Evolutionary conservation across 108 stramenopile genomes (phyloP).

Genomic region (Cyclotella cryptica): DNA sequence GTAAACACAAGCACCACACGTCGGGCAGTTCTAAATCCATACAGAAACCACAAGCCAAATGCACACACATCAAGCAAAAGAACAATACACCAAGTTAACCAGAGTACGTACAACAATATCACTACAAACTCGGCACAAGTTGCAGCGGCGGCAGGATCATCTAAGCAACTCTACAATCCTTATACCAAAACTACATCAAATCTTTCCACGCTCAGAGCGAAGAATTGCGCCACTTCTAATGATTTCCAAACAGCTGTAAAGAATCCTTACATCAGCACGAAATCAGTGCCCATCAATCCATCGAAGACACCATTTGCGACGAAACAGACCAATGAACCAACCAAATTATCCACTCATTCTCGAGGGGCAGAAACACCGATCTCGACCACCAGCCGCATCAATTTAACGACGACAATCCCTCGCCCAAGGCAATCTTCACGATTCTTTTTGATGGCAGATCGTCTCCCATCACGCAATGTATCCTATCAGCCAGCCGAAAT

Average conservation of each 20-base stretch:
- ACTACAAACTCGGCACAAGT: conserved; percentile 7
- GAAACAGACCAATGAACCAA: neutral
- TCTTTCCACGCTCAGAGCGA: neutral
- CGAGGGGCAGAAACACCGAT: neutral
- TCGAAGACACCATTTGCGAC: neutral
- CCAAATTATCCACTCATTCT: neutral
- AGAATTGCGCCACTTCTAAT: neutral
- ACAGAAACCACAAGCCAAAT: neutral
- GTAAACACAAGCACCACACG: neutral
- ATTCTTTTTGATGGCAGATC: conserved; percentile 50
- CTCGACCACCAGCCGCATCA: neutral
- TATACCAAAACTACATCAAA: conserved; percentile 40
- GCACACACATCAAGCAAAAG: neutral
- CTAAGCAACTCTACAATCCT: conserved; percentile 37
- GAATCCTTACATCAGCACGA: conserved; percentile 26
- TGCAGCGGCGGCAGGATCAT: neutral
- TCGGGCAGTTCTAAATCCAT: neutral
- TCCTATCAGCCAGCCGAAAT: conserved; percentile 55
- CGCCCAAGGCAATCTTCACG: neutral
- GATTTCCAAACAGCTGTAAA: conserved; percentile 2
- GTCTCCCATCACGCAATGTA: conserved; percentile 55
- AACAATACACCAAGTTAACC: neutral
- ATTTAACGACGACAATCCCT: neutral
- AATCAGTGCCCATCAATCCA: neutral
- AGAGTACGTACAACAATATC: neutral